phyloP scores from a whole-genome alignment of 768 basidiomycete genomes.

The Suillus cothurnatus region DNA sequence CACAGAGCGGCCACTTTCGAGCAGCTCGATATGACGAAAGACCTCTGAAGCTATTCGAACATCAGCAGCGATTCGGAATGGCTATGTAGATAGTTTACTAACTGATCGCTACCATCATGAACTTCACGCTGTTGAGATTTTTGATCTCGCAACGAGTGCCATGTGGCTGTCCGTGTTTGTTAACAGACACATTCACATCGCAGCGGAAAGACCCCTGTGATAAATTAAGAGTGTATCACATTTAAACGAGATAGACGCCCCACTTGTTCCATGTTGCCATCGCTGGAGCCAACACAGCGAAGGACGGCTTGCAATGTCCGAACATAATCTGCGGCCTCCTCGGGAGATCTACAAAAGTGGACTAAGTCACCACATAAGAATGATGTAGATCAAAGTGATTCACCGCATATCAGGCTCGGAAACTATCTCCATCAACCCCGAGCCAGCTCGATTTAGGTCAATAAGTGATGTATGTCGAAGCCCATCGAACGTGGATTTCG shows the following conservation, averaged over 20 bases:
- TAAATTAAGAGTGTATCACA: slow-evolving; percentile 12
- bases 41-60: slow-evolving; percentile 73
- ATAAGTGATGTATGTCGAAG: slow-evolving; percentile 58
- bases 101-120: slow-evolving; percentile 87
- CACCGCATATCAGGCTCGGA: slow-evolving; percentile 89
- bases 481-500: slow-evolving; percentile 71
- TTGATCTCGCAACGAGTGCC: slow-evolving; percentile 96
- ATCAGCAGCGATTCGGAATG: not conserved
- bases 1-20: slow-evolving; percentile 47
- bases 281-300: slow-evolving; percentile 82
- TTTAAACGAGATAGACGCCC: slow-evolving; percentile 10
- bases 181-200: slow-evolving; percentile 94
- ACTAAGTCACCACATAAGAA: not conserved
- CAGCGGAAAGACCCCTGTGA: slow-evolving; percentile 88
- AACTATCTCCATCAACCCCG: slow-evolving; percentile 93
- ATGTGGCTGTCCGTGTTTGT: slow-evolving; percentile 57
- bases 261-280: slow-evolving; percentile 97
- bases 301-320: slow-evolving; percentile 78
- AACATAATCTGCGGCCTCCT: slow-evolving; percentile 90
- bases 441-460: slow-evolving; percentile 90
- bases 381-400: not conserved
- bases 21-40: slow-evolving; percentile 69
- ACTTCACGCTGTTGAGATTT: slow-evolving; percentile 90
- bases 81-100: slow-evolving; percentile 23
- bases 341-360: slow-evolving; percentile 56